Evolutionary conservation across 768 basidiomycete genomes (phyloP), one percentile per base, ranked within the genome.

Genomic region (Obba rivulosa): DNA sequence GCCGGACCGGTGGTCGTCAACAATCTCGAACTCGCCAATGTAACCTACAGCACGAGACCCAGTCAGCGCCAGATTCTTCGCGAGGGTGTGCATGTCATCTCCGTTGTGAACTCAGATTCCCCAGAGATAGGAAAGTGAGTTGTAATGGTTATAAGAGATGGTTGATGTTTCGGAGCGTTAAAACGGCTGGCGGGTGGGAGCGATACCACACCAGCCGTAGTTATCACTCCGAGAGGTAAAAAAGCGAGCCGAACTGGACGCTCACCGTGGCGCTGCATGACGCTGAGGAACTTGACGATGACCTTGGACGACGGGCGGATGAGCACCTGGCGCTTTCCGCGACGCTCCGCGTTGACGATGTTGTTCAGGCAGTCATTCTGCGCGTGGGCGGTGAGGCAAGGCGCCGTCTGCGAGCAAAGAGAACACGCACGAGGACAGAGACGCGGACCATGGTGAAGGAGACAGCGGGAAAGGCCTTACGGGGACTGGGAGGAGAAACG

Each of bases 271-370:
- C 94, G 88, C 73, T 99, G 96, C 92, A 98, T 97, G 64, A 98
- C 96, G 57, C 83, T 87, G 58, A 99, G 75, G 74, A 97, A 96
- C 71, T 96, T 96, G 59, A 99, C 86, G 56, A 97, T 82, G 68
- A 99, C 96, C 75, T 99, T 99, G 57, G 92, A 95, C 3, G 89
- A 92, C 48, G 96, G 96, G 43, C 95, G 85, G 70, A 99, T 82
- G 62, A 99, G 86, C 54, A 99, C 96, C 75, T 99, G 96, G 63
- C 96, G 92, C 79, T 99, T 99, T 64, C 96, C 96, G 65, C 93
- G 90, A 67, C 92, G 92, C 78, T 98, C 96, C 65, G 96, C 96
- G 60, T 99, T 99, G 84, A 96, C 92, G 59, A 97, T 96, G 82
- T 90, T 95, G 83, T 95, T 97, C 82, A 75, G 66, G 63, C 73